Evolutionary conservation across 345 rosid genomes (phyloP).

Genomic region (Diplotaxis tenuifolia): DNA sequence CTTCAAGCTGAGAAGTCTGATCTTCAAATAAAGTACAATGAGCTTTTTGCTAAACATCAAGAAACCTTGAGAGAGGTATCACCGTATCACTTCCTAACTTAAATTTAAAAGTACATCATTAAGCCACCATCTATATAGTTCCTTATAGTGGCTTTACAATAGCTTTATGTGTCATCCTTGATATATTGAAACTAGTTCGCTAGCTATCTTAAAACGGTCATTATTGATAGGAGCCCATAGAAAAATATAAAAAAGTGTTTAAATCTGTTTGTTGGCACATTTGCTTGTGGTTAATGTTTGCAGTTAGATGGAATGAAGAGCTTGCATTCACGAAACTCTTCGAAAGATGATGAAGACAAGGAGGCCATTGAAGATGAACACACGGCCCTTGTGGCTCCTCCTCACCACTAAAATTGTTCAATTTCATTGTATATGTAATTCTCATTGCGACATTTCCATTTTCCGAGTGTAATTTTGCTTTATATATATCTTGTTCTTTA

Average conservation of each 20-base stretch:
- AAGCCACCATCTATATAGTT: not conserved
- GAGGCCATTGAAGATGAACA: slow-evolving; percentile 6
- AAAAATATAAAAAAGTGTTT: not conserved
- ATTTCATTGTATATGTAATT: too few relatives aligned
- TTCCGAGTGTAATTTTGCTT: too few relatives aligned
- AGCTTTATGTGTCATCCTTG: not conserved
- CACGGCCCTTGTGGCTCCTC: slow-evolving; percentile 4
- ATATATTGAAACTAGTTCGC: not conserved
- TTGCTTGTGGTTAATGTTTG: not conserved
- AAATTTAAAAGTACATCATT: not conserved
- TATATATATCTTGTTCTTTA: too few relatives aligned
- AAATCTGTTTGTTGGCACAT: not conserved
- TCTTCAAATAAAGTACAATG: slow-evolving; percentile 62
- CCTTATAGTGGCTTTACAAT: not conserved
- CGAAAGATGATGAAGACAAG: slow-evolving; percentile 15
- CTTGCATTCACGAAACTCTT: slow-evolving; percentile 31
- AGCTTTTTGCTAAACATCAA: slow-evolving; percentile 68
- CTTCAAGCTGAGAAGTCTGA: too few relatives aligned
- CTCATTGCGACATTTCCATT: too few relatives aligned
- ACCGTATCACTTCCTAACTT: not conserved
- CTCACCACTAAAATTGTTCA: slow-evolving; percentile 5
- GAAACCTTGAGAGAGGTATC: slow-evolving; percentile 69
- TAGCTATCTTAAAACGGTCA: too few relatives aligned
- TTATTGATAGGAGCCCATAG: too few relatives aligned
- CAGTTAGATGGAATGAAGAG: slow-evolving; percentile 33